Percentiles rank a stretch among this genome's conserved stretches.
phyloP scores from a whole-genome alignment of 257 asterid species.

The Penstemon barbatus region DNA sequence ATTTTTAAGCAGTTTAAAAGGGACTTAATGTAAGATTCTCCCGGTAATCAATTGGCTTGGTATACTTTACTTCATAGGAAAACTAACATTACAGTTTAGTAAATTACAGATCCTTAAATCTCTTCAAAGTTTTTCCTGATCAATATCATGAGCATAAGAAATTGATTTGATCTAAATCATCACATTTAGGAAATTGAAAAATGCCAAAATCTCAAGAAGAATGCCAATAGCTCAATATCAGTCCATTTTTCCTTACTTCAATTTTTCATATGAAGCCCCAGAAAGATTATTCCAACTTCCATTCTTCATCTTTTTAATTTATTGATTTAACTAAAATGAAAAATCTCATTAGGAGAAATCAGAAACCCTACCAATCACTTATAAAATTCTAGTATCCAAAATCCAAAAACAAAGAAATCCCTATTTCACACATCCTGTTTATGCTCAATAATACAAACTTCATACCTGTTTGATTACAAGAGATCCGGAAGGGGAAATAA shows the following conservation, averaged over 20 bases:
- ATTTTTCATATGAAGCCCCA: not conserved
- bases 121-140: not conserved
- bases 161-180: not conserved
- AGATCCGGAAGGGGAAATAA: conserved; percentile 57
- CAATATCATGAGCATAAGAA: not conserved
- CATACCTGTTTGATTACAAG: conserved; percentile 86
- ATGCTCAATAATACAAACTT: not conserved
- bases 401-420: not conserved
- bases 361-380: not conserved
- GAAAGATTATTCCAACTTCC: not conserved
- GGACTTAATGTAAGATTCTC: not conserved
- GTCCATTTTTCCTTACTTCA: too few relatives aligned
- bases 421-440: too few relatives aligned
- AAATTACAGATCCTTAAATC: not conserved
- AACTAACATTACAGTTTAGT: not conserved
- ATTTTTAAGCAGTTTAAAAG: conserved; percentile 23
- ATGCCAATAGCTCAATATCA: too few relatives aligned
- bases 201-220: not conserved
- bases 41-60: not conserved
- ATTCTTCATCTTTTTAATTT: not conserved
- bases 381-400: not conserved
- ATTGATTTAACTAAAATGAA: too few relatives aligned
- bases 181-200: not conserved
- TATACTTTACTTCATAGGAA: not conserved
- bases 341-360: too few relatives aligned